phyloP scores from a whole-genome alignment of 2,329 filamentous ascomycete genomes.

The Ascochyta pisi region DNA sequence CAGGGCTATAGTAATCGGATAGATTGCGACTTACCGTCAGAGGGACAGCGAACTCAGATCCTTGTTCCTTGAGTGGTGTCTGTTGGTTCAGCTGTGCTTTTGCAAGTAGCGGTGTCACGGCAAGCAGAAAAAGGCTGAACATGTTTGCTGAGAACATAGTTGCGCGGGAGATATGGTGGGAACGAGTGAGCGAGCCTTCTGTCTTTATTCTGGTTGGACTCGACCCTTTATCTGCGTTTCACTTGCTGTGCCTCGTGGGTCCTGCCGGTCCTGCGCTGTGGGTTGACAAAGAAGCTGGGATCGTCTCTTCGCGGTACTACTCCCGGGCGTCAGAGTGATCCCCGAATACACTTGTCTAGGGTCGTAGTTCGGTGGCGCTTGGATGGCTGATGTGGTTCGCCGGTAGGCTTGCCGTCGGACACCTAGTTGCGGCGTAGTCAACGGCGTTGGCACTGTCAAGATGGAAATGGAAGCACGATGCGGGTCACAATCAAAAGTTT shows the following conservation, averaged over 20 bases:
- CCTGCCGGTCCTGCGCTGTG: background rate
- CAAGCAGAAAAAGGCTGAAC: slow-evolving; percentile 1
- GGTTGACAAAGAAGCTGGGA: background rate
- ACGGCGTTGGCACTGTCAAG: slow-evolving; percentile 2
- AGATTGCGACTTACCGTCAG: slow-evolving; percentile 1
- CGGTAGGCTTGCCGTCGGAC: slow-evolving; percentile 2
- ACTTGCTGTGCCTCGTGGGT: slow-evolving; percentile 15
- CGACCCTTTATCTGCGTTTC: slow-evolving; percentile 16
- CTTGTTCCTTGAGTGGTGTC: slow-evolving; percentile 6
- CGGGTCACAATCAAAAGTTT: background rate
- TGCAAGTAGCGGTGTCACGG: background rate
- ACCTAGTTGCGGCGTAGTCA: slow-evolving; percentile 15
- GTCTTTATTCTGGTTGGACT: background rate
- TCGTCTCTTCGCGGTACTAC: slow-evolving; percentile 1
- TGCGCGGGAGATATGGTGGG: background rate
- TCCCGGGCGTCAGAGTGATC: slow-evolving; percentile 17
- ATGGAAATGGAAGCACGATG: background rate
- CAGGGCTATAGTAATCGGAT: background rate
- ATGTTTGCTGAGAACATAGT: background rate
- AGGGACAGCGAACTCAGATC: background rate
- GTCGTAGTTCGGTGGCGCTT: slow-evolving; percentile 12
- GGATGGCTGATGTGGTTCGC: slow-evolving; percentile 12
- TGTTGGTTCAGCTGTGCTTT: slow-evolving; percentile 14
- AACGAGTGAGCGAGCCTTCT: background rate
- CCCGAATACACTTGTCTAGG: slow-evolving; percentile 7